Conservation (phyloP, 306 rosid genomes). For the Luffa acutangula region DNA sequence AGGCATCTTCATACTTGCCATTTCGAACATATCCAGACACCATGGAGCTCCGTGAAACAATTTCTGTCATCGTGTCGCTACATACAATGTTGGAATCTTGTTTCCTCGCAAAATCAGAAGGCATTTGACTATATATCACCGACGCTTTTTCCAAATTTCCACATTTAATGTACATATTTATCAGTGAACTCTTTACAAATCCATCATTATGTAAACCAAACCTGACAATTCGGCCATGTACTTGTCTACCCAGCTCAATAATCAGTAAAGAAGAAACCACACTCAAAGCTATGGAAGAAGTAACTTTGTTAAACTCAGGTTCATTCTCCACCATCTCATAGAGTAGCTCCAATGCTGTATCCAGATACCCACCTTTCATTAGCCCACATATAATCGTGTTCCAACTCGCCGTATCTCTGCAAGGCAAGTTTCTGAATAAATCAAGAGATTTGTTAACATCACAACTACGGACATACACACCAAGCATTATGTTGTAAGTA, state of each 20-base stretch:
- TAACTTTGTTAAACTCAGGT: constrained; percentile 31
- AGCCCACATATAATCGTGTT: constrained; percentile 66
- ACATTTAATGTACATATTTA: constrained; percentile 64
- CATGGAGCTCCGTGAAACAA: constrained; percentile 64
- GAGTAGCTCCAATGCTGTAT: constrained; percentile 46
- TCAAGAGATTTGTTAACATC: constrained; percentile 47
- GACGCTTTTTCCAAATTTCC: constrained; percentile 60
- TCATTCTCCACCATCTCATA: constrained; percentile 47
- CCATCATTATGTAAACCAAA: constrained; percentile 34
- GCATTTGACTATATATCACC: constrained; percentile 35
- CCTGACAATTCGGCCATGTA: constrained; percentile 52
- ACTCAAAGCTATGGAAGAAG: constrained; percentile 59
- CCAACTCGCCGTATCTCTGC: constrained; percentile 73
- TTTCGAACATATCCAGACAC: constrained; percentile 61
- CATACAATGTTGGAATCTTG: constrained; percentile 16
- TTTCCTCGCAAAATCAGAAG: constrained; percentile 17
- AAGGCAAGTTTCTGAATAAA: constrained; percentile 48
- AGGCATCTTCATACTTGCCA: constrained; percentile 49
- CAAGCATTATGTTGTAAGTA: constrained; percentile 63
- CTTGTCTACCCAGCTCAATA: constrained; percentile 61
- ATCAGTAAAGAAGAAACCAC: constrained; percentile 55
- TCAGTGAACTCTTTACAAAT: constrained; percentile 54
- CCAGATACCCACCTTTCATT: constrained; percentile 42
- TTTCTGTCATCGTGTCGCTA: constrained; percentile 30
- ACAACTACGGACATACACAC: constrained; percentile 41